Evolutionary conservation across 768 basidiomycete species (phyloP).

Genomic region (Collybiopsis luxurians): DNA sequence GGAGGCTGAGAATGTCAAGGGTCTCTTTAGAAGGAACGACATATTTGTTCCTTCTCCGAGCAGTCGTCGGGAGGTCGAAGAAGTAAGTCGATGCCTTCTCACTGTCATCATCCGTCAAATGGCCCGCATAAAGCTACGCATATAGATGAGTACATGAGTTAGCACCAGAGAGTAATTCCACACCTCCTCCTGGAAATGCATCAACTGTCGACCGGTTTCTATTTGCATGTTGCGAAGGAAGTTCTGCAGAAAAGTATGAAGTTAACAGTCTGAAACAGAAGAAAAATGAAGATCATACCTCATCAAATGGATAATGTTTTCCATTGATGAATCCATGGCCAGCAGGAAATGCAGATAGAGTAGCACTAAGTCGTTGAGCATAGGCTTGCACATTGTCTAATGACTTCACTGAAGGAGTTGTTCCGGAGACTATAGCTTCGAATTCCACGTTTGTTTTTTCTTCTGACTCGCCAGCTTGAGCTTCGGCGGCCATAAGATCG

Average conservation of each 20-base stretch:
- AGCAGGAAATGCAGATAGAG: conserved; percentile 27
- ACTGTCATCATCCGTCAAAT: conserved; percentile 50
- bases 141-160: not conserved
- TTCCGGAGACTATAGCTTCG: conserved; percentile 34
- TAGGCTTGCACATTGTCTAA: conserved; percentile 53
- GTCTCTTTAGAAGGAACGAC: conserved; percentile 57
- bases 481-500: conserved; percentile 18
- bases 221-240: conserved; percentile 63
- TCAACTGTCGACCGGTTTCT: conserved; percentile 57
- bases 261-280: not conserved
- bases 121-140: conserved; percentile 53
- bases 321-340: conserved; percentile 90
- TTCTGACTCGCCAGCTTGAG: conserved; percentile 5
- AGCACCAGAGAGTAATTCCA: not conserved
- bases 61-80: conserved; percentile 81
- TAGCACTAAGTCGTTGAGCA: conserved; percentile 53
- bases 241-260: conserved; percentile 37
- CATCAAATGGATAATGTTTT: conserved; percentile 66
- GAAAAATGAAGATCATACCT: conserved; percentile 42
- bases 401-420: conserved; percentile 26
- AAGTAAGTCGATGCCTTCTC: conserved; percentile 71
- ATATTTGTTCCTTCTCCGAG: conserved; percentile 68
- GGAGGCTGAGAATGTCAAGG: conserved; percentile 53
- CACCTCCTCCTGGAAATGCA: conserved; percentile 73
- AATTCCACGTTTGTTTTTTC: conserved; percentile 26